Percentiles rank a stretch among this genome's conserved stretches.
Conservation (phyloP, 2,329 filamentous ascomycete species). For the Verticillium zaregamsianum region DNA sequence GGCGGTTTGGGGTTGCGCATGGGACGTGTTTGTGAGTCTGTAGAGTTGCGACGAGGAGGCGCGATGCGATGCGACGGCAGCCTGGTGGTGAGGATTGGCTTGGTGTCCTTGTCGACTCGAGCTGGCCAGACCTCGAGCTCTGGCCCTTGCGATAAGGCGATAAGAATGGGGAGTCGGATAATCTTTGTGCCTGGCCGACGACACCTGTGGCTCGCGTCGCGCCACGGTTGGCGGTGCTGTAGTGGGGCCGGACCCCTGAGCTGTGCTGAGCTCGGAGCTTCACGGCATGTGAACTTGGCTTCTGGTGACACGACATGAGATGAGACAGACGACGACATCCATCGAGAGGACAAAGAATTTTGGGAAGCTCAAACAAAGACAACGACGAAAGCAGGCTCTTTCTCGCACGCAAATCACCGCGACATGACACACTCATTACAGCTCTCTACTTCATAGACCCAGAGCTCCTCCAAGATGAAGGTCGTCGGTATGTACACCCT, state of each 20-base stretch:
- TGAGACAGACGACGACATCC: too few species aligned
- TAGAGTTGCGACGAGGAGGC: neutral
- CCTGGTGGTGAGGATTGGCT: neutral
- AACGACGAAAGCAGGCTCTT: too few species aligned
- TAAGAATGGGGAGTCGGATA: neutral
- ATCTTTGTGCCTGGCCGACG: neutral
- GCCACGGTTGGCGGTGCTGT: too few species aligned
- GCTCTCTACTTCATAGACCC: neutral
- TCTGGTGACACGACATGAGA: too few species aligned
- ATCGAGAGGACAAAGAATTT: too few species aligned
- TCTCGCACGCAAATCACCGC: neutral
- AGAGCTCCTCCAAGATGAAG: slow-evolving; percentile 14
- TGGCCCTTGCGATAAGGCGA: neutral
- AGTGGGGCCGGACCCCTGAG: neutral
- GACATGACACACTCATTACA: neutral
- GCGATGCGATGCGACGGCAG: neutral
- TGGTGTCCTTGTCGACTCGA: neutral
- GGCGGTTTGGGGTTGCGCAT: slow-evolving; percentile 2
- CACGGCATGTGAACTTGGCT: too few species aligned
- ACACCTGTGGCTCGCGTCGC: too few species aligned
- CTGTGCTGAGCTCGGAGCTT: too few species aligned
- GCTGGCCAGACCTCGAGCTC: neutral
- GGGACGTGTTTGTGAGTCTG: neutral
- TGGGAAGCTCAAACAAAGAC: too few species aligned
- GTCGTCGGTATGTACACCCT: slow-evolving; percentile 10